Evolutionary conservation across 2,329 filamentous ascomycete species (phyloP).

Genomic region (Cladobotryum mycophilum): DNA sequence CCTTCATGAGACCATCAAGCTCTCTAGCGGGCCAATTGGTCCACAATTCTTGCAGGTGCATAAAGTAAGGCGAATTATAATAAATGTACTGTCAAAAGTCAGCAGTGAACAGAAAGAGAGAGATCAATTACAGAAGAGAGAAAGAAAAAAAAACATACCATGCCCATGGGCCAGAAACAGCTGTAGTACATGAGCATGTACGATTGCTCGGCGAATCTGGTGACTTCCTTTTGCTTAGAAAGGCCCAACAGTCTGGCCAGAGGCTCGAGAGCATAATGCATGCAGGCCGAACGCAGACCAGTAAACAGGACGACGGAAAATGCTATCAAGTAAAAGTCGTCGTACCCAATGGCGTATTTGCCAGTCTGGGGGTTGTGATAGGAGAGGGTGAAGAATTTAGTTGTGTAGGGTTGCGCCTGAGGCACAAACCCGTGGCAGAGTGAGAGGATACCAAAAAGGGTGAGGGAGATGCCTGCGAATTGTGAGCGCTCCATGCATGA

Average conservation of each 20-base stretch:
- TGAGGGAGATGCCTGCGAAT: slow-evolving; percentile 40
- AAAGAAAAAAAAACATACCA: slow-evolving; percentile 62
- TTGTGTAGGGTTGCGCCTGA: slow-evolving; percentile 66
- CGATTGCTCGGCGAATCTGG: slow-evolving; percentile 87
- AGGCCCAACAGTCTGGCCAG: slow-evolving; percentile 67
- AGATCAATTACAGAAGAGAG: no score
- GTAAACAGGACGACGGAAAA: slow-evolving; percentile 81
- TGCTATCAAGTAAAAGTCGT: slow-evolving; percentile 71
- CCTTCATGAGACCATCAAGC: slow-evolving; percentile 70
- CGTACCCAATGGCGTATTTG: slow-evolving; percentile 67
- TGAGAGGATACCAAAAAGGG: slow-evolving; percentile 73
- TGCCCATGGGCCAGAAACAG: slow-evolving; percentile 73
- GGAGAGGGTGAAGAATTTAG: slow-evolving; percentile 80
- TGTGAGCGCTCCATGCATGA: background rate
- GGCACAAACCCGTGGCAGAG: slow-evolving; percentile 78
- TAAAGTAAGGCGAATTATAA: slow-evolving; percentile 69
- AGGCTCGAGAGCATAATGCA: slow-evolving; percentile 81
- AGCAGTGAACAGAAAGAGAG: background rate
- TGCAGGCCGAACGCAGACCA: slow-evolving; percentile 71
- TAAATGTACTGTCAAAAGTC: slow-evolving; percentile 65
- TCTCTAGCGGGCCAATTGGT: slow-evolving; percentile 76
- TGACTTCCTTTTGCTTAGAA: slow-evolving; percentile 64
- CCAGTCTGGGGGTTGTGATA: slow-evolving; percentile 67
- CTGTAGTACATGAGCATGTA: slow-evolving; percentile 82
- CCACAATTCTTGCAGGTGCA: slow-evolving; percentile 76